Conservation (phyloP, 495 filamentous ascomycete species). For the Staphylotrichum tortipilum region DNA sequence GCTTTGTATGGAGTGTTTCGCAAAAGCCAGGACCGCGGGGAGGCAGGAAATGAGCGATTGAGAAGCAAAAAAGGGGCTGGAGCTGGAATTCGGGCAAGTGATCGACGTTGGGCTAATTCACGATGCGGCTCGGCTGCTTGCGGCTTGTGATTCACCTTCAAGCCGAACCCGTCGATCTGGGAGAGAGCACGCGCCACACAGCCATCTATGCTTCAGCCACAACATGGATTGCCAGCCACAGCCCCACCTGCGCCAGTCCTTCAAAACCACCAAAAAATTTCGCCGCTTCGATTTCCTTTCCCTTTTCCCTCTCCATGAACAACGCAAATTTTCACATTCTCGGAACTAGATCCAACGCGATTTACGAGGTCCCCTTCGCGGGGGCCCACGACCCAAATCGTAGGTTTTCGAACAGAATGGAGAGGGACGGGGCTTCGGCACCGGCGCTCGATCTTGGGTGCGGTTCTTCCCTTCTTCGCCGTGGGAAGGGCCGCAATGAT, state of each 20-base stretch:
- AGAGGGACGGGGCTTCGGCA: conserved; percentile 27
- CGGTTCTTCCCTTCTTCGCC: conserved; percentile 38
- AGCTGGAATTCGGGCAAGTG: not conserved
- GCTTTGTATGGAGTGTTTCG: too few relatives aligned
- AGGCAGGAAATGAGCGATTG: not conserved
- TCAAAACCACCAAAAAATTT: conserved; percentile 18
- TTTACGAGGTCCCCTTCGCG: conserved; percentile 31
- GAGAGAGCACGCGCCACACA: not conserved
- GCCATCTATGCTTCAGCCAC: not conserved
- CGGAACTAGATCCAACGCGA: conserved; percentile 33
- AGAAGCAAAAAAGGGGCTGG: not conserved
- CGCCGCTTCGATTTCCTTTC: conserved; percentile 15
- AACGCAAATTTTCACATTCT: conserved; percentile 48
- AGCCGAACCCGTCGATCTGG: not conserved
- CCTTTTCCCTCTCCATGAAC: conserved; percentile 37
- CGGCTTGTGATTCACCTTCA: conserved; percentile 1
- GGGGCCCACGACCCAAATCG: conserved; percentile 39
- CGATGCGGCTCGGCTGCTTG: conserved; percentile 5
- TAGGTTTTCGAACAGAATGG: conserved; percentile 43
- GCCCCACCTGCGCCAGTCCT: not conserved
- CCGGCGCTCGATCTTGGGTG: conserved; percentile 50
- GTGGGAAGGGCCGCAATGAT: conserved; percentile 49
- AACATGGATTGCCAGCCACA: too few relatives aligned
- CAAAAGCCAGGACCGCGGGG: too few relatives aligned
- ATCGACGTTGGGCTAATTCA: not conserved